Base-by-base conservation (phyloP, 2,329 filamentous ascomycete genomes). In the Orbilia oligospora region DNA sequence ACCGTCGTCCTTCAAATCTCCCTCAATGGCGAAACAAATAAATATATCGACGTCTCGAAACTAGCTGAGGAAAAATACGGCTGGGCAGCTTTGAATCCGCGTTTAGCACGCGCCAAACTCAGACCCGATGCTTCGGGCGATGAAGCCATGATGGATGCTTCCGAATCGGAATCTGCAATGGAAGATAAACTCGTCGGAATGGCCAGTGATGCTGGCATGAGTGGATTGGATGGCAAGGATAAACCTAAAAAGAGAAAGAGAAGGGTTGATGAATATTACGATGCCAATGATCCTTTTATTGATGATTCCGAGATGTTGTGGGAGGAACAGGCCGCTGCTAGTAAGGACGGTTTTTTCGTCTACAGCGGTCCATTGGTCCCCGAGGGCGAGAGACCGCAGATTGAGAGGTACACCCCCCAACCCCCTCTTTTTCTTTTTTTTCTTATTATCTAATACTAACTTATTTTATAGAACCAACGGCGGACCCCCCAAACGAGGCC, bases 321-420 rank as follows among this genome's bases (percentile, higher is more conserved):
- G 95, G 93, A 98, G 85, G 93, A 97, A 83, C 93, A 97, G 83
- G 95, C 95, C 5, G 94, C 95, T 3, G 94, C 96, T 56, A 95
- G 93, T 81, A 93, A 95, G 81, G 96, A 98, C 83, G 96, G 96
- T 0, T 99, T 98, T 86, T 99, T 98, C 84, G 96, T 99, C 0
- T 99, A 97, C 85, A 97, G 93, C 78, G 96, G 96, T 2, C 95
- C 95, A 8, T 87, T 99, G 56, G 89, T 98, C 22, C 92, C 92
- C 4, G 94, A 97, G 84, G 92, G 91, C 22, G 92, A 97, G 85
- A 95, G 96, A 85, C 87, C 89, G 48, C 85, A 88, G 70, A 87
- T 90, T 63, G 90, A 91, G 83, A 87, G 88, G 89, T 90, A 86
- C 36, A 18, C 6, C 22, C 36, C 1, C 3, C 36, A 5, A 10